A percentile compares a stretch with the other conserved stretches of the same genome.
phyloP scores from a whole-genome alignment of 2,329 filamentous ascomycete genomes.

The Pestalotiopsis fici region DNA sequence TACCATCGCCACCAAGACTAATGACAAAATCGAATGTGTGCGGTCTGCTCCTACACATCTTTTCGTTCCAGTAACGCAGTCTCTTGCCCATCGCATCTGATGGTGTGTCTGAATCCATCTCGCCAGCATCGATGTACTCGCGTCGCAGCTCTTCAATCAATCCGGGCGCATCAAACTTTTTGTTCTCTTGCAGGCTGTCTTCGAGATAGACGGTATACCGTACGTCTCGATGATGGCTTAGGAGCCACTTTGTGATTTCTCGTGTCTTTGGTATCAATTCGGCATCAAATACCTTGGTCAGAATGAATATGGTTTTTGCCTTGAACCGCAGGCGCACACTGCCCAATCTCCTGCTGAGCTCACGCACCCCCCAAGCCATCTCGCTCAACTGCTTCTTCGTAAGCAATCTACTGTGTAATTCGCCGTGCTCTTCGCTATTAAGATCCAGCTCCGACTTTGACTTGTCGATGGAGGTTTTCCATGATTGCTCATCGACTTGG shows the following conservation, averaged over 20 bases:
- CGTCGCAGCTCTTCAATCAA: slow-evolving; percentile 63
- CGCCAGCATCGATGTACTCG: slow-evolving; percentile 39
- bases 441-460: slow-evolving; percentile 42
- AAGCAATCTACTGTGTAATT: slow-evolving; percentile 68
- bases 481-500: slow-evolving; percentile 58
- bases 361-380: slow-evolving; percentile 94
- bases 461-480: slow-evolving; percentile 50
- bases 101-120: slow-evolving; percentile 33
- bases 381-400: slow-evolving; percentile 95
- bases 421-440: slow-evolving; percentile 25
- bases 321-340: slow-evolving; percentile 81
- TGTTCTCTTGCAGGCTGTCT: slow-evolving; percentile 69
- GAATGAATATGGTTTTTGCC: slow-evolving; percentile 80
- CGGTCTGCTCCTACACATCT: slow-evolving; percentile 75
- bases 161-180: slow-evolving; percentile 71
- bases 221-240: slow-evolving; percentile 67
- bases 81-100: slow-evolving; percentile 45
- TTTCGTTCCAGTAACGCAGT: slow-evolving; percentile 80
- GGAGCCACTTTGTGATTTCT: slow-evolving; percentile 77
- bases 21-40: slow-evolving; percentile 94
- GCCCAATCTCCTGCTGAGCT: slow-evolving; percentile 83
- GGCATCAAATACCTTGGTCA: slow-evolving; percentile 91
- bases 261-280: slow-evolving; percentile 76
- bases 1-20: slow-evolving; percentile 93
- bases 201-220: slow-evolving; percentile 83